phyloP scores from a whole-genome alignment of 768 basidiomycete genomes.

The Lentinula aciculospora region DNA sequence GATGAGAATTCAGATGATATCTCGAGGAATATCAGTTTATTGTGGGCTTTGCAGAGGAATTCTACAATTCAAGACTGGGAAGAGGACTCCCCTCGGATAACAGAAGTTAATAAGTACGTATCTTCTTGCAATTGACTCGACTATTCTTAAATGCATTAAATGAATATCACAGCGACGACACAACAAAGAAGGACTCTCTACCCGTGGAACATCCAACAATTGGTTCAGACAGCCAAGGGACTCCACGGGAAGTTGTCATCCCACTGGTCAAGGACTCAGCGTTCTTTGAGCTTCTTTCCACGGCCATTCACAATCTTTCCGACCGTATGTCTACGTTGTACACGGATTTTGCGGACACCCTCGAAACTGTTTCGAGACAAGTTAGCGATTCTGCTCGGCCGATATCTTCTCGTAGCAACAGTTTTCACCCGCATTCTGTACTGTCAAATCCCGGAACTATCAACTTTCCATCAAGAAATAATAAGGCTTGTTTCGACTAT shows the following conservation, averaged over 20 bases:
- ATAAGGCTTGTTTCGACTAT: conserved; percentile 10
- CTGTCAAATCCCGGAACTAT: conserved; percentile 32
- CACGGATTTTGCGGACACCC: conserved; percentile 38
- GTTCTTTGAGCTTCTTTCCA: conserved; percentile 73
- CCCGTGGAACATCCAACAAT: background rate
- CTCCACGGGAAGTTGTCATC: conserved; percentile 55
- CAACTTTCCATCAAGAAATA: conserved; percentile 18
- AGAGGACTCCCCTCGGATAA: conserved; percentile 1
- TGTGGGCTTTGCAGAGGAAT: conserved; percentile 8
- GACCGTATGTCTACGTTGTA: conserved; percentile 47
- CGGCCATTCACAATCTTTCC: conserved; percentile 48
- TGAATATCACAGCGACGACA: background rate
- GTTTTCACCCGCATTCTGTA: conserved; percentile 41
- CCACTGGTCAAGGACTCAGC: conserved; percentile 74
- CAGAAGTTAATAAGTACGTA: conserved; percentile 2
- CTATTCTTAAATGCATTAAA: too few species aligned
- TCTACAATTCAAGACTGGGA: background rate
- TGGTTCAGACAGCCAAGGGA: background rate
- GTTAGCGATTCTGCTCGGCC: conserved; percentile 39
- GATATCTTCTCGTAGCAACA: conserved; percentile 29
- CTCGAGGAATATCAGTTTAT: background rate
- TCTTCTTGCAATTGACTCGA: background rate
- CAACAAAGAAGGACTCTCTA: background rate
- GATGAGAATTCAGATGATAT: background rate
- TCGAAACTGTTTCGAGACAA: conserved; percentile 27